phyloP scores from a whole-genome alignment of 805 yeast species.

The Metschnikowia cubensis region DNA sequence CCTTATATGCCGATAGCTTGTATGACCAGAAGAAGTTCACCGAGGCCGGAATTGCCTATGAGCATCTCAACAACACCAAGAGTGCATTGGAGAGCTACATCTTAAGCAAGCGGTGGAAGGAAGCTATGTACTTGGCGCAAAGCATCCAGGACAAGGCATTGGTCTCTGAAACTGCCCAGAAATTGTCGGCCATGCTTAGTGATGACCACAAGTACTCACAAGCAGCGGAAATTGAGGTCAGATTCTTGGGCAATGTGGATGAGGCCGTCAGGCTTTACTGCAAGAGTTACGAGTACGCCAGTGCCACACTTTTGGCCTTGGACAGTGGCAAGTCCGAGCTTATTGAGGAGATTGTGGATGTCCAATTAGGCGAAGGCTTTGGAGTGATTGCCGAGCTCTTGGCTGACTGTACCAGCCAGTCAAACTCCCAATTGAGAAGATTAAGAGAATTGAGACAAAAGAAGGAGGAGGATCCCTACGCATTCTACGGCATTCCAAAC shows the following conservation, averaged over 20 bases:
- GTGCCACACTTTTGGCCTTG: conserved; percentile 65
- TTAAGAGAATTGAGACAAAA: conserved; percentile 80
- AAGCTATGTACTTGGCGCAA: conserved; percentile 65
- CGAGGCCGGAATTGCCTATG: conserved; percentile 82
- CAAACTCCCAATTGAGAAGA: conserved; percentile 76
- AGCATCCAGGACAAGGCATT: conserved; percentile 24
- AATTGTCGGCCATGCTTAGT: conserved; percentile 54
- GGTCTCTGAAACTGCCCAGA: conserved; percentile 48
- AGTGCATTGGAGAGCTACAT: conserved; percentile 70
- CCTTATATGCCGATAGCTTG: conserved; percentile 59
- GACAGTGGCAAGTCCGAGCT: conserved; percentile 43
- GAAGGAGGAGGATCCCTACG: conserved; percentile 79
- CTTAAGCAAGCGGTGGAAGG: conserved; percentile 75
- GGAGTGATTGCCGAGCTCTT: conserved; percentile 81
- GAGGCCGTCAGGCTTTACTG: conserved; percentile 68
- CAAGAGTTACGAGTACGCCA: conserved; percentile 68
- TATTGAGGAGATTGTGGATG: conserved; percentile 59
- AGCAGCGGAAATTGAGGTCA: conserved; percentile 72
- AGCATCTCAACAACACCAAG: conserved; percentile 52
- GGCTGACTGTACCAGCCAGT: conserved; percentile 90
- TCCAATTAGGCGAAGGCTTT: conserved; percentile 80
- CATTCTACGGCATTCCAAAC: conserved; percentile 66
- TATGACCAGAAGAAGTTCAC: conserved; percentile 50
- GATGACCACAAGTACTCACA: conserved; percentile 72
- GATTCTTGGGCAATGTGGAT: conserved; percentile 56